These are phyloP conservation scores for Drechslera avenae DNA, from an alignment of 2,329 filamentous ascomycete genomes.

Conservation along the genomic window DNA sequence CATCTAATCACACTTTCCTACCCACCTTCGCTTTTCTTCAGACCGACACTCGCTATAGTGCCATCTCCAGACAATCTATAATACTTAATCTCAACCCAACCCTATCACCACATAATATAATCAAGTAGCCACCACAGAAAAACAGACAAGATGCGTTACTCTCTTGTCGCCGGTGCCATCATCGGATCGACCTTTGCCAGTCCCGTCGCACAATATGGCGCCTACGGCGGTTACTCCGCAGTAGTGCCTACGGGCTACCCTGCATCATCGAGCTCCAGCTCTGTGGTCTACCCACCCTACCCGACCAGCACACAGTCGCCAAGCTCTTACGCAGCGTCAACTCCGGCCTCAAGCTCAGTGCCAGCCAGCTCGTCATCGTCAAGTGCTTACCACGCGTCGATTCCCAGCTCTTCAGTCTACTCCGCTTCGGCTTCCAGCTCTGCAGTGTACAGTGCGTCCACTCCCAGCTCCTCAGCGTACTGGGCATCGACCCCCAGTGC, in stretches of 20 bases:
- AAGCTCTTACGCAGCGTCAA: neutral
- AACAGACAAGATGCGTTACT: conserved; percentile 40
- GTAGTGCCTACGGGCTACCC: conserved; percentile 8
- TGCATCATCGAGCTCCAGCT: conserved; percentile 8
- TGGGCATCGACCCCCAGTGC: neutral
- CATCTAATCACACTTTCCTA: conserved; percentile 18
- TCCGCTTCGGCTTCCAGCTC: neutral
- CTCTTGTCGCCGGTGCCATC: conserved; percentile 38
- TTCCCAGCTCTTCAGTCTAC: neutral
- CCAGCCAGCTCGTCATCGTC: neutral
- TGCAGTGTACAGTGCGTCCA: neutral
- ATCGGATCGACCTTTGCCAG: conserved; percentile 39
- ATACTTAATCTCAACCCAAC: conserved; percentile 28
- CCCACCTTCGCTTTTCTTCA: conserved; percentile 40
- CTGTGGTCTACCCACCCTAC: neutral
- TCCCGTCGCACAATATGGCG: conserved; percentile 28
- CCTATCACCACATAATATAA: conserved; percentile 4
- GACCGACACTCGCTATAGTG: conserved; percentile 41
- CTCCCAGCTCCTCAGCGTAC: neutral
- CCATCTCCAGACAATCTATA: conserved; percentile 29
- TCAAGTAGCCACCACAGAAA: conserved; percentile 4
- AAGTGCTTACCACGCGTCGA: neutral
- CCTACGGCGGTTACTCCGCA: conserved; percentile 9
- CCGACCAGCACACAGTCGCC: neutral
- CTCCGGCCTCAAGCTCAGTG: neutral